Evolutionary conservation across 2,329 filamentous ascomycete species (phyloP), one percentile per base, ranked within the genome.

Genomic region (Cytospora leucostoma): DNA sequence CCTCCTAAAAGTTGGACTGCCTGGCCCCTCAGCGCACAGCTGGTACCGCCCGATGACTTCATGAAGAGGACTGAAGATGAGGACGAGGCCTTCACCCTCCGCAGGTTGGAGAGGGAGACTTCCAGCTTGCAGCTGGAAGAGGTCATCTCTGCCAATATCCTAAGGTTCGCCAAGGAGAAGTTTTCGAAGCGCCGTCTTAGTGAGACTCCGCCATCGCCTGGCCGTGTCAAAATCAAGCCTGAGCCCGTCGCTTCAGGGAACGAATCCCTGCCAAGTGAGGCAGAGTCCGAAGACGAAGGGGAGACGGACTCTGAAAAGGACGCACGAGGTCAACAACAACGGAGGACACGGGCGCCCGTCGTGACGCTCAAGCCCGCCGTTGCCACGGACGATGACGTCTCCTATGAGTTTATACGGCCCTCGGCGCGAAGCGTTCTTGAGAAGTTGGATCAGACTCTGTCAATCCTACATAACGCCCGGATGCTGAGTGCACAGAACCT

Each of bases 1-100:
- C 84, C 84, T 2, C 80, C 84, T 0, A 85, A 83, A 64, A 67
- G 72, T 5, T 97, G 94, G 93, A 91, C 91, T 19, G 90, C 93
- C 0, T 97, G 94, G 94, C 94, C 94, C 5, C 74, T 96, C 71
- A 80, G 81, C 21, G 79, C 84, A 5, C 76, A 79, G 8, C 76
- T 82, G 33, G 86, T 95, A 8, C 91, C 90, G 1, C 76, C 79
- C 17, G 78, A 80, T 15, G 78, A 78, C 21, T 82, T 90, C 65
- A 73, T 79, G 58, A 80, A 78, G 67, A 77, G 73, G 65, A 72
- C 73, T 8, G 70, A 75, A 8, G 80, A 85, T 56, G 77, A 79
- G 7, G 76, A 83, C 59, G 82, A 85, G 35, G 71, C 69, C 13
- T 85, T 81, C 70, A 86, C 81, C 0, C 76, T 85, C 37, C 81